Base-by-base conservation (phyloP, 192 early-diverging fungal genomes). In the Obelidium mucronatum region DNA sequence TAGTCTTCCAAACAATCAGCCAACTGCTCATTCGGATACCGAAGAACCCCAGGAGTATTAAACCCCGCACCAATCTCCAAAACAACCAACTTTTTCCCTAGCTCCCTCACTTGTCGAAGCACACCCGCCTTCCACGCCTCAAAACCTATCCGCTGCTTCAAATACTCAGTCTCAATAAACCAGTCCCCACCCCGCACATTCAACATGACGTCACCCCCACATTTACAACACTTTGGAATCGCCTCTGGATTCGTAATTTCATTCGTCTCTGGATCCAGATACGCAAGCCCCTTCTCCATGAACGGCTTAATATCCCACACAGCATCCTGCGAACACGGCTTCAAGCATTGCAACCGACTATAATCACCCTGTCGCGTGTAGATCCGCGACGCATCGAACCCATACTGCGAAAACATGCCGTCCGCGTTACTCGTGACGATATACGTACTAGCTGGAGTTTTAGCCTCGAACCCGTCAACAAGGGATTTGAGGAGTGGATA, bases 61-160 rank as follows among this genome's bases (percentile, higher is more conserved):
- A 79, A 79, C 44, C 77, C 77, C 17, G 73, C 72, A 2, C 77
- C 77, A 19, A 79, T 67, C 63, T 79, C 77, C 56, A 79, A 58
- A 48, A 79, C 56, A n/a, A 76, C 77, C 24, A 79, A 1, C 60
- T 65, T 79, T 56, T 74, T 74, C 44, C 68, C 68, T 28, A 42
- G 40, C 15, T 61, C 56, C 40, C 40, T 31, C 11, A 73, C 64
- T 4, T 37, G 17, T 37, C 40, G 4, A 1, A 67, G 3, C 30
- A 70, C 67, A 26, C 37, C 40, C 1, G 19, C 55, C 36, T 65
- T 65, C 53, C 51, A 79, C 31, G 66, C 60, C 17, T 42, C 37
- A 48, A 60, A 79, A 44, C 24, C 40, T 31, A 31, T 13, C 58
- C 64, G 54, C 48, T 77, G 77, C 24, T 19, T 24, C 40, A 30